These are phyloP conservation scores for Asterionellopsis glacialis DNA, from an alignment of 108 stramenopile genomes.

Conservation along the genomic window DNA sequence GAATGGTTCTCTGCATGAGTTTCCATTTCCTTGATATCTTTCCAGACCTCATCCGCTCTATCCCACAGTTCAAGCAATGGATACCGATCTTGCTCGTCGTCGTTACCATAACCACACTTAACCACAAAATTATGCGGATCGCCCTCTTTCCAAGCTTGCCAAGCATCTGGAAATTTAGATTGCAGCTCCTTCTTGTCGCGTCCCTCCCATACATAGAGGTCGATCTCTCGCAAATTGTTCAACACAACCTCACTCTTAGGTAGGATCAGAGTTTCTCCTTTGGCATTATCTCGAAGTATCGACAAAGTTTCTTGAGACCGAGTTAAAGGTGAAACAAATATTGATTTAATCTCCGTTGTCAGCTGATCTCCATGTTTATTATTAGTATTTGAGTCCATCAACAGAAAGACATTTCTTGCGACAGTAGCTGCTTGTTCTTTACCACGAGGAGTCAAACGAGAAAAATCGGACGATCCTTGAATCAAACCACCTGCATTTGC, in stretches of 20 bases:
- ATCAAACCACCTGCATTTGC: slow-evolving; percentile 27
- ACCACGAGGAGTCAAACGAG: slow-evolving; percentile 26
- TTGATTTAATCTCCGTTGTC: neutral
- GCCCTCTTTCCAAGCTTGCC: slow-evolving; percentile 29
- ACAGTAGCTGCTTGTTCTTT: slow-evolving; percentile 27
- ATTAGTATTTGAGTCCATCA: neutral
- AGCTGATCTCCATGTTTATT: neutral
- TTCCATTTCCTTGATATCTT: slow-evolving; percentile 17
- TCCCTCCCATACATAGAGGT: slow-evolving; percentile 40
- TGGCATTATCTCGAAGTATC: slow-evolving; percentile 3
- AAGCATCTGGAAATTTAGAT: slow-evolving; percentile 19
- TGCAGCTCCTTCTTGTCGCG: slow-evolving; percentile 15
- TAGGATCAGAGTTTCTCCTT: neutral
- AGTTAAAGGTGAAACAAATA: slow-evolving; percentile 28
- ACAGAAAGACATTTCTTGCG: slow-evolving; percentile 2
- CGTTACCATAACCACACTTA: neutral
- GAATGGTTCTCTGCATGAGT: neutral
- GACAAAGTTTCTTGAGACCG: slow-evolving; percentile 28
- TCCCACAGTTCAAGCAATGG: slow-evolving; percentile 32
- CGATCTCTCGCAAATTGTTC: slow-evolving; percentile 36
- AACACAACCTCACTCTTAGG: slow-evolving; percentile 8
- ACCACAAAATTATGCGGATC: slow-evolving; percentile 23
- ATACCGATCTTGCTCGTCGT: slow-evolving; percentile 1
- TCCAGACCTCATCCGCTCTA: slow-evolving; percentile 26
- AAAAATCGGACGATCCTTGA: slow-evolving; percentile 38